phyloP scores from a whole-genome alignment of 768 basidiomycete species.

The Infundibulicybe gibba region DNA sequence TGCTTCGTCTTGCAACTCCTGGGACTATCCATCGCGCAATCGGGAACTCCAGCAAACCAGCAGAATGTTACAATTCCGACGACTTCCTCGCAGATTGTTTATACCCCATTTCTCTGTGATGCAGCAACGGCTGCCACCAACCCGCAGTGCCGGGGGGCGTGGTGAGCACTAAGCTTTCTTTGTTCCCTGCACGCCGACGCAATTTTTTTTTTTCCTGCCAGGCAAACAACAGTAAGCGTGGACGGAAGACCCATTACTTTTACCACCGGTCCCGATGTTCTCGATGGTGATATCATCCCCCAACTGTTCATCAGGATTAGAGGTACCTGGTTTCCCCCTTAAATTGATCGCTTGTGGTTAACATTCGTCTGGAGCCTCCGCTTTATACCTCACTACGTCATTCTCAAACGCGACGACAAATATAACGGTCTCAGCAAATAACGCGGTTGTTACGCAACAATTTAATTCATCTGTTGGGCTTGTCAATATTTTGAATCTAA shows the following conservation, averaged over 20 bases:
- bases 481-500: slow-evolving; percentile 35
- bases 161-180: slow-evolving; percentile 25
- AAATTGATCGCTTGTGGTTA: not conserved
- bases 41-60: slow-evolving; percentile 10
- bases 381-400: slow-evolving; percentile 39
- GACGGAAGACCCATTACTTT: slow-evolving; percentile 21
- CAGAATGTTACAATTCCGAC: slow-evolving; percentile 35
- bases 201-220: slow-evolving; percentile 1
- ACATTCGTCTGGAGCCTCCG: slow-evolving; percentile 28
- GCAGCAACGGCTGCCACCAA: slow-evolving; percentile 14
- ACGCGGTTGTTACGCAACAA: slow-evolving; percentile 21
- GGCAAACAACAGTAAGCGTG: slow-evolving; percentile 12
- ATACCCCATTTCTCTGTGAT: slow-evolving; percentile 46
- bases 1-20: slow-evolving; percentile 6
- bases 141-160: slow-evolving; percentile 37
- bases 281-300: slow-evolving; percentile 40
- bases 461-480: slow-evolving; percentile 39
- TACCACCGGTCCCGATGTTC: slow-evolving; percentile 40
- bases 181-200: not conserved
- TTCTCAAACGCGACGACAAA: slow-evolving; percentile 51
- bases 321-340: slow-evolving; percentile 29
- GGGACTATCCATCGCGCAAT: slow-evolving; percentile 5
- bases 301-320: slow-evolving; percentile 56
- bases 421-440: slow-evolving; percentile 42
- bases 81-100: slow-evolving; percentile 36